phyloP scores from a whole-genome alignment of 805 yeast genomes.

The Metschnikowia colocasiae region DNA sequence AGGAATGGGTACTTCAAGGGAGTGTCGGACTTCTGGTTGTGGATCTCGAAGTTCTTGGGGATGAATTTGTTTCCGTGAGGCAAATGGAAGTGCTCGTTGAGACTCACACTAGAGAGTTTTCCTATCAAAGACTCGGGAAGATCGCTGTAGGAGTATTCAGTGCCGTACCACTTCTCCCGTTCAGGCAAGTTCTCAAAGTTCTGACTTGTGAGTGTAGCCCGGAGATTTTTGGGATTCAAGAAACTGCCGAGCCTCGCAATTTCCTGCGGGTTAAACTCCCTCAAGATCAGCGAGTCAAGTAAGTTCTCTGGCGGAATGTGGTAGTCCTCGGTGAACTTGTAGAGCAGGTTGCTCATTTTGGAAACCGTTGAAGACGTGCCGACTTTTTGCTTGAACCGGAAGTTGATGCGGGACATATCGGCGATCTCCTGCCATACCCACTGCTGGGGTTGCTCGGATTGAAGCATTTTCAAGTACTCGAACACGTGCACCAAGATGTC shows the following conservation, averaged over 20 bases:
- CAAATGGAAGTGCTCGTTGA: constrained; percentile 41
- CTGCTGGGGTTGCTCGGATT: constrained; percentile 56
- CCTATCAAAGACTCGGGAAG: constrained; percentile 39
- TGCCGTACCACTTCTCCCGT: constrained; percentile 87
- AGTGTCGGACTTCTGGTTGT: constrained; percentile 30
- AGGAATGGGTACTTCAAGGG: constrained; percentile 59
- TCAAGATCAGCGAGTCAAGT: constrained; percentile 53
- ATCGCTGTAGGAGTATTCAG: constrained; percentile 57
- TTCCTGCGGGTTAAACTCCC: constrained; percentile 54
- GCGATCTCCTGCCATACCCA: constrained; percentile 80
- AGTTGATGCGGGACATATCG: constrained; percentile 63
- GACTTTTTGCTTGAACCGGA: constrained; percentile 76
- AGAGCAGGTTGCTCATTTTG: constrained; percentile 56
- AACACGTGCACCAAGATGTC: constrained; percentile 58
- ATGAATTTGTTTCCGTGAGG: constrained; percentile 79
- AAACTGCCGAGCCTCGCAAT: constrained; percentile 48
- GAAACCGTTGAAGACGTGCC: constrained; percentile 74
- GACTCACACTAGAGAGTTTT: constrained; percentile 28
- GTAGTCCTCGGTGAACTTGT: constrained; percentile 35
- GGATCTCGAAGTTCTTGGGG: constrained; percentile 71
- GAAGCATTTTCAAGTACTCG: constrained; percentile 67
- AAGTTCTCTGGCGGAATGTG: constrained; percentile 62
- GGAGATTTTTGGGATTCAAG: constrained; percentile 57
- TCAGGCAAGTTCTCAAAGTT: constrained; percentile 44
- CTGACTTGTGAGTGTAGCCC: constrained; percentile 52